Percentiles rank a stretch among this genome's conserved stretches.
phyloP scores from a whole-genome alignment of 1,284 basidiomycete genomes.

The Peniophora sp. region DNA sequence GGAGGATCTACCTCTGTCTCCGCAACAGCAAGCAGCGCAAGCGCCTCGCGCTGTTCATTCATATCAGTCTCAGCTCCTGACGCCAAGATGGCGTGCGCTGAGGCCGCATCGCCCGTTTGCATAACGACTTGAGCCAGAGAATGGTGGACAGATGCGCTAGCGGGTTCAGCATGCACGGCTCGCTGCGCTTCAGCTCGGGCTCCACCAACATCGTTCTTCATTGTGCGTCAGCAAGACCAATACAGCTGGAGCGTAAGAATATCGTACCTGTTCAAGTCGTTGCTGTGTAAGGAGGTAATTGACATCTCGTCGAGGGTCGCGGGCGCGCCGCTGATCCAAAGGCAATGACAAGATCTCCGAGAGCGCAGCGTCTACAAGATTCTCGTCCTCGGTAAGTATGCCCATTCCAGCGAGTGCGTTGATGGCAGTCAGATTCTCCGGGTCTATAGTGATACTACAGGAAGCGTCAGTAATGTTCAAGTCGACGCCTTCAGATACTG shows the following conservation, averaged over 20 bases:
- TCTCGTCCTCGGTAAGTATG: constrained; percentile 70
- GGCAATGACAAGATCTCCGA: constrained; percentile 72
- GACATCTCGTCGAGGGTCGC: constrained; percentile 63
- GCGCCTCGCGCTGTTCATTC: constrained; percentile 26
- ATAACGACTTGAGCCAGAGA: constrained; percentile 47
- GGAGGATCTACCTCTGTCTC: constrained; percentile 19
- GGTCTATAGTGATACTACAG: constrained; percentile 55
- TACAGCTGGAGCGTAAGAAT: background rate
- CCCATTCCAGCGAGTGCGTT: constrained; percentile 83
- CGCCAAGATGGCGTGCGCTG: constrained; percentile 31
- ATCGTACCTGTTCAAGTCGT: constrained; percentile 53
- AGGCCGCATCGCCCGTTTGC: constrained; percentile 33
- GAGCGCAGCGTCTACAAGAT: constrained; percentile 80
- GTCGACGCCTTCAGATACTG: constrained; percentile 16
- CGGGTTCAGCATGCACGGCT: constrained; percentile 49
- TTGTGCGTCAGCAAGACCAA: constrained; percentile 1
- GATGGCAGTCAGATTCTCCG: constrained; percentile 72
- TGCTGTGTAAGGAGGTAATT: constrained; percentile 62
- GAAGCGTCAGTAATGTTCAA: constrained; percentile 4
- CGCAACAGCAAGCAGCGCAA: constrained; percentile 37
- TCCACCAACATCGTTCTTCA: constrained; percentile 38
- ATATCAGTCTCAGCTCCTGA: constrained; percentile 19
- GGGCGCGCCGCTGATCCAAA: constrained; percentile 46
- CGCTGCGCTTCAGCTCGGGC: constrained; percentile 50
- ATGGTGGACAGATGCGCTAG: constrained; percentile 35